Percentiles rank a stretch among this genome's conserved stretches.
These are phyloP conservation scores for Eimeria falciformis DNA, from an alignment of 169 alveolate genomes.

Conservation along the genomic window DNA sequence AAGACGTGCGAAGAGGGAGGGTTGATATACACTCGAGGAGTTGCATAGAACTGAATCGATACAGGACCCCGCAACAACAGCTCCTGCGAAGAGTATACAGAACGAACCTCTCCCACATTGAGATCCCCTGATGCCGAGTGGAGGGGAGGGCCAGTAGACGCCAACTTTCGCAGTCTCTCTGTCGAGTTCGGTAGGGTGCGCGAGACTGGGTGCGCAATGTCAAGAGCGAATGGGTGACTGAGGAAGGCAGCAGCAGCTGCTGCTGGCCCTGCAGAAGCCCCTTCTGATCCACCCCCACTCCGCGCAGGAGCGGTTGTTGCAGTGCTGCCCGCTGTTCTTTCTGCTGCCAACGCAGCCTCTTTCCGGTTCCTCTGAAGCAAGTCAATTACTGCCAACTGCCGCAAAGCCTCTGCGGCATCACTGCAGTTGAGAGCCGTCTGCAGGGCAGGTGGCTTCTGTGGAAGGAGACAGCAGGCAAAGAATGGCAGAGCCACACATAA, in stretches of 20 bases:
- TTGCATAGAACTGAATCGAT: slow-evolving; percentile 78
- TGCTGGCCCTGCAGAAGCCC: background rate
- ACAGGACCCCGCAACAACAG: slow-evolving; percentile 63
- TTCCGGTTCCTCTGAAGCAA: background rate
- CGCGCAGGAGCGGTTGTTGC: background rate
- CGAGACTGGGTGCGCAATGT: background rate
- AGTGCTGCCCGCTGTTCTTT: background rate
- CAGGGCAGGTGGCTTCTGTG: slow-evolving; percentile 59
- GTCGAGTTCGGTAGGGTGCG: slow-evolving; percentile 10
- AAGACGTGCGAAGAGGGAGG: slow-evolving; percentile 81
- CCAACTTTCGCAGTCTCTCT: too few relatives aligned
- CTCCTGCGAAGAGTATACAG: background rate
- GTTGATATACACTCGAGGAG: slow-evolving; percentile 79
- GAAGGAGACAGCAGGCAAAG: background rate
- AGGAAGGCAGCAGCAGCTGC: slow-evolving; percentile 44
- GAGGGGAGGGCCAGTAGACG: background rate
- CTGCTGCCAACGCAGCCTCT: slow-evolving; percentile 15
- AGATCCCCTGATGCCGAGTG: background rate
- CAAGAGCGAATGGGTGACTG: slow-evolving; percentile 17
- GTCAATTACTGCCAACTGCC: slow-evolving; percentile 25
- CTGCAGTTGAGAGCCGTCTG: slow-evolving; percentile 59
- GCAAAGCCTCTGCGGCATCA: slow-evolving; percentile 61
- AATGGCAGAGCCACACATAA: background rate
- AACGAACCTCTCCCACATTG: background rate
- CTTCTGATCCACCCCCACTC: slow-evolving; percentile 22